Conservation (phyloP, 2,329 filamentous ascomycete species). For the Polychaeton citri region DNA sequence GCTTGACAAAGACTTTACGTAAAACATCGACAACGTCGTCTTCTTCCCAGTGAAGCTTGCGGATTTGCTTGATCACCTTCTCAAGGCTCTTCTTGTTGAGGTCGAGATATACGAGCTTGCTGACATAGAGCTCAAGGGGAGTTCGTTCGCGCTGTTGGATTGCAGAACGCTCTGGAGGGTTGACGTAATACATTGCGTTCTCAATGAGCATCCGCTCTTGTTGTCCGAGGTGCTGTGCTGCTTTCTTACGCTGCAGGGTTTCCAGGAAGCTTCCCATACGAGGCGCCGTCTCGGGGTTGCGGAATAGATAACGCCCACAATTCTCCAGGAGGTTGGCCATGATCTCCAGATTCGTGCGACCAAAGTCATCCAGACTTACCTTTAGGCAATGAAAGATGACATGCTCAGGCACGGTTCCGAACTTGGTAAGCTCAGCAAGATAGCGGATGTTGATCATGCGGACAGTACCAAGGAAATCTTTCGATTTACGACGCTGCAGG, state of each 20-base stretch:
- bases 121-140: constrained; percentile 81
- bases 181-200: constrained; percentile 95
- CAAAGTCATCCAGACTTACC: constrained; percentile 94
- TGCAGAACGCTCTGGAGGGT: constrained; percentile 81
- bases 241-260: constrained; percentile 89
- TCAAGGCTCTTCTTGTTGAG: constrained; percentile 90
- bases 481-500: constrained; percentile 89
- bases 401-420: constrained; percentile 93
- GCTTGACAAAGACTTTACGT: constrained; percentile 88
- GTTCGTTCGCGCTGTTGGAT: constrained; percentile 96
- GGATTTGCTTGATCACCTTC: constrained; percentile 85
- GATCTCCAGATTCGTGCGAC: constrained; percentile 97
- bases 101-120: constrained; percentile 84
- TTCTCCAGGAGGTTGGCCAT: constrained; percentile 94
- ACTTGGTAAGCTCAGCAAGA: constrained; percentile 91
- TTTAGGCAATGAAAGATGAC: constrained; percentile 98
- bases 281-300: constrained; percentile 82
- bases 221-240: constrained; percentile 85
- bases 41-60: constrained; percentile 96
- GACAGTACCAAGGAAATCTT: constrained; percentile 91
- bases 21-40: constrained; percentile 66
- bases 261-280: constrained; percentile 91
- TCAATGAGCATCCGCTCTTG: constrained; percentile 97
- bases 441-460: constrained; percentile 94
- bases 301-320: constrained; percentile 83